Evolutionary conservation across 2,329 filamentous ascomycete genomes (phyloP).

Genomic region (Raffaelea arxii): DNA sequence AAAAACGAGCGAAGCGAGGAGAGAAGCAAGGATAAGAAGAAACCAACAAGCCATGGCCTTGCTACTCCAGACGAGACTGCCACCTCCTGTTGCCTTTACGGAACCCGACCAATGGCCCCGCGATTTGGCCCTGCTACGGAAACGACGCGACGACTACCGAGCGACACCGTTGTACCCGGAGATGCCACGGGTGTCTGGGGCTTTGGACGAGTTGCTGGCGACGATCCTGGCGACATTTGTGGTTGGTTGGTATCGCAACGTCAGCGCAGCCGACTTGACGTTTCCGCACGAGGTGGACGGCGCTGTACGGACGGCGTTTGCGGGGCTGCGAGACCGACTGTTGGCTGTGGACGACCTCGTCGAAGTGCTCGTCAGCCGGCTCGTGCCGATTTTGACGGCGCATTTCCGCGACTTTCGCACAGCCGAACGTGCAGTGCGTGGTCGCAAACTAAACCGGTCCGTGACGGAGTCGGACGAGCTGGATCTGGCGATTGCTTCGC

Average conservation of each 20-base stretch:
- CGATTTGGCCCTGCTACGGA: slow-evolving; percentile 58
- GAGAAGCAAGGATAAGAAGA: too few species aligned
- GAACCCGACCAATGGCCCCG: slow-evolving; percentile 54
- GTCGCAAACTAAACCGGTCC: slow-evolving; percentile 76
- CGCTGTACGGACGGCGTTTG: slow-evolving; percentile 62
- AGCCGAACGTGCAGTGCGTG: slow-evolving; percentile 77
- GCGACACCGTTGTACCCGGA: slow-evolving; percentile 62
- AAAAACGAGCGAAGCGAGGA: too few species aligned
- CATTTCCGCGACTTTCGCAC: slow-evolving; percentile 88
- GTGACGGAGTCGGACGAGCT: slow-evolving; percentile 95
- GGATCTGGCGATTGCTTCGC: slow-evolving; percentile 88
- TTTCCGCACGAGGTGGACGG: slow-evolving; percentile 85
- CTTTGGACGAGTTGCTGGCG: slow-evolving; percentile 68
- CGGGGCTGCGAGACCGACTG: slow-evolving; percentile 61
- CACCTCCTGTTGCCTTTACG: slow-evolving; percentile 40
- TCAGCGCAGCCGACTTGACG: slow-evolving; percentile 54
- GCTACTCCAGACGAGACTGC: neutral
- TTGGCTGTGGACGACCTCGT: slow-evolving; percentile 77
- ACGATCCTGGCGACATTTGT: slow-evolving; percentile 78
- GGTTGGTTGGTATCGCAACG: slow-evolving; percentile 76
- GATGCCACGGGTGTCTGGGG: slow-evolving; percentile 68
- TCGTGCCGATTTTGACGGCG: slow-evolving; percentile 79
- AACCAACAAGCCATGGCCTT: neutral
- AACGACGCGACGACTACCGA: slow-evolving; percentile 53
- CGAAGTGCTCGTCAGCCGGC: slow-evolving; percentile 67